Evolutionary conservation across 768 basidiomycete species (phyloP).

Genomic region (Tremella yokohamensis): DNA sequence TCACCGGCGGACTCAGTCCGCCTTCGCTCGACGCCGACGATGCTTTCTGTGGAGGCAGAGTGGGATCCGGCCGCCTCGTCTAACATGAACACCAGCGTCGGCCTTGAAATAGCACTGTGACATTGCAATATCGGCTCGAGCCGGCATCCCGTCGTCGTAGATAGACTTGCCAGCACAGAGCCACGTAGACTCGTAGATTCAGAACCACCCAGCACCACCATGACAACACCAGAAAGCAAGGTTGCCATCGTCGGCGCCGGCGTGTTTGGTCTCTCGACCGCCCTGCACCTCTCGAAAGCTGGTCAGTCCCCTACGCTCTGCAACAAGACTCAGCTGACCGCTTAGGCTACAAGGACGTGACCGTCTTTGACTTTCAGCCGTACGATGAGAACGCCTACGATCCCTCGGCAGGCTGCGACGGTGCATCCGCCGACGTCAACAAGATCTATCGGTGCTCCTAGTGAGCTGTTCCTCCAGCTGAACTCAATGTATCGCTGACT

Average conservation of each 20-base stretch:
- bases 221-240: conserved; percentile 14
- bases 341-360: conserved; percentile 16
- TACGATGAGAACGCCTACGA: conserved; percentile 29
- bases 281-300: conserved; percentile 15
- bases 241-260: conserved; percentile 20
- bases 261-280: conserved; percentile 20
- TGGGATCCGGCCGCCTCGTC: too few species aligned
- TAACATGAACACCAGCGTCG: too few species aligned
- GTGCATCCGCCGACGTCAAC: conserved; percentile 29
- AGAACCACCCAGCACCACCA: conserved; percentile 2
- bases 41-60: too few species aligned
- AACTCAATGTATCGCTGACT: too few species aligned
- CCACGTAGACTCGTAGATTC: not conserved
- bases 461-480: conserved; percentile 3
- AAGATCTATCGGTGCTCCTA: conserved; percentile 33
- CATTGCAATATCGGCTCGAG: too few species aligned
- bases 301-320: conserved; percentile 1
- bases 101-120: too few species aligned
- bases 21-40: too few species aligned
- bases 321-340: conserved; percentile 2
- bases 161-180: too few species aligned
- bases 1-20: too few species aligned
- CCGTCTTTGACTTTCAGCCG: conserved; percentile 23
- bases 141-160: too few species aligned
- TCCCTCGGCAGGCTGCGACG: conserved; percentile 28